Conservation (phyloP, 169 alveolate genomes). For the Plasmodium coatneyi region DNA sequence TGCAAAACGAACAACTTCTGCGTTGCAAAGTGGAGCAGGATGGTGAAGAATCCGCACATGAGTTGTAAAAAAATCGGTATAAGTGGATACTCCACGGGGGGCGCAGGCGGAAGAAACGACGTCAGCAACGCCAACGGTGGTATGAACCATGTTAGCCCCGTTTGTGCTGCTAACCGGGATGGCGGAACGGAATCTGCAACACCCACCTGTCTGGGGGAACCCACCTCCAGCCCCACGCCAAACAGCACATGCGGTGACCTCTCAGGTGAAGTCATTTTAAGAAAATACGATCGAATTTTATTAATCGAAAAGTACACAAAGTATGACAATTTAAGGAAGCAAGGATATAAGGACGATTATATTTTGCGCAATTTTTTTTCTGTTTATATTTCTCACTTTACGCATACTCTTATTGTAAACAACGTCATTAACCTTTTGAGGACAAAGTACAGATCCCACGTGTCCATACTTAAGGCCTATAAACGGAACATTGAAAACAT, state of each 20-base stretch:
- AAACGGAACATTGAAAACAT: conserved; percentile 55
- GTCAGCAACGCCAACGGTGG: not conserved
- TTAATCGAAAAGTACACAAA: conserved; percentile 69
- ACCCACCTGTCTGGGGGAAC: not conserved
- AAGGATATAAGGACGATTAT: conserved; percentile 58
- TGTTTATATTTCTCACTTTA: conserved; percentile 53
- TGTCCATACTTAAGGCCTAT: conserved; percentile 43
- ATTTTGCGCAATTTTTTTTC: conserved; percentile 36
- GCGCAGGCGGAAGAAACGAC: not conserved
- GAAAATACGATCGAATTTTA: conserved; percentile 35
- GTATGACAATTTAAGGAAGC: conserved; percentile 47
- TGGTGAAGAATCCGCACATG: not conserved
- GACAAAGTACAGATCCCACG: conserved; percentile 31
- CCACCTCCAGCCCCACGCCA: not conserved
- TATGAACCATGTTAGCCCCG: not conserved
- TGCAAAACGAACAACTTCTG: not conserved
- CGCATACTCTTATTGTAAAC: conserved; percentile 68
- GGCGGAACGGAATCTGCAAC: not conserved
- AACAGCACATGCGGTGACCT: not conserved
- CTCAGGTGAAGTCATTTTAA: not conserved
- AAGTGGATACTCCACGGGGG: not conserved
- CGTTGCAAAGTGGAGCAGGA: not conserved
- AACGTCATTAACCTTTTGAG: conserved; percentile 42
- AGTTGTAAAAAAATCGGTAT: not conserved
- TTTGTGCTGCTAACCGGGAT: not conserved